These are phyloP conservation scores for Brassica cretica DNA, from an alignment of 345 rosid species.

Conservation along the genomic window DNA sequence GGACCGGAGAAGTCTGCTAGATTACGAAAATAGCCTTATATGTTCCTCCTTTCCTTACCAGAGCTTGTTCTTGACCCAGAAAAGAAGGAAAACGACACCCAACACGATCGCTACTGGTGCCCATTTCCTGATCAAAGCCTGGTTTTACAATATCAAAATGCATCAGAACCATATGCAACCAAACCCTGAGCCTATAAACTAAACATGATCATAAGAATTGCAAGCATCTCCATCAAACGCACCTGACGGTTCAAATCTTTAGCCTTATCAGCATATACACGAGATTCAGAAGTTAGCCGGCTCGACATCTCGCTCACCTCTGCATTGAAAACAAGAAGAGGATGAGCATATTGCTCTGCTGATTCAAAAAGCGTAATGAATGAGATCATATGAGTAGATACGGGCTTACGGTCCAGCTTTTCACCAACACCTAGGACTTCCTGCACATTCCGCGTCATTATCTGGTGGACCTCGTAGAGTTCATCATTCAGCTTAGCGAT, in stretches of 20 bases:
- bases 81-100: conserved; percentile 90
- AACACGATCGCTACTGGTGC: conserved; percentile 92
- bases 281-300: conserved; percentile 91
- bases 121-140: conserved; percentile 97
- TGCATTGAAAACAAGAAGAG: conserved; percentile 43
- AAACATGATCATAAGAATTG: background rate
- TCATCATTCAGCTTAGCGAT: conserved; percentile 96
- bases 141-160: conserved; percentile 19
- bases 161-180: conserved; percentile 15
- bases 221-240: conserved; percentile 21
- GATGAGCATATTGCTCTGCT: conserved; percentile 1
- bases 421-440: conserved; percentile 99
- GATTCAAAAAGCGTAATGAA: background rate
- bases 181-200: background rate
- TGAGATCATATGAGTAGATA: conserved; percentile 1
- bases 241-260: conserved; percentile 93
- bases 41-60: conserved; percentile 53
- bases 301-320: conserved; percentile 99
- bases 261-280: conserved; percentile 94
- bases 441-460: conserved; percentile 99
- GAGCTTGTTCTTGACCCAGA: conserved; percentile 85
- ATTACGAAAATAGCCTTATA: conserved; percentile 24
- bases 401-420: conserved; percentile 91
- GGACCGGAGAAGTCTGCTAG: conserved; percentile 29
- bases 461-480: conserved; percentile 96